Conservation (phyloP, 2,329 filamentous ascomycete species). For the Immersiporthe knoxdaviesiana region DNA sequence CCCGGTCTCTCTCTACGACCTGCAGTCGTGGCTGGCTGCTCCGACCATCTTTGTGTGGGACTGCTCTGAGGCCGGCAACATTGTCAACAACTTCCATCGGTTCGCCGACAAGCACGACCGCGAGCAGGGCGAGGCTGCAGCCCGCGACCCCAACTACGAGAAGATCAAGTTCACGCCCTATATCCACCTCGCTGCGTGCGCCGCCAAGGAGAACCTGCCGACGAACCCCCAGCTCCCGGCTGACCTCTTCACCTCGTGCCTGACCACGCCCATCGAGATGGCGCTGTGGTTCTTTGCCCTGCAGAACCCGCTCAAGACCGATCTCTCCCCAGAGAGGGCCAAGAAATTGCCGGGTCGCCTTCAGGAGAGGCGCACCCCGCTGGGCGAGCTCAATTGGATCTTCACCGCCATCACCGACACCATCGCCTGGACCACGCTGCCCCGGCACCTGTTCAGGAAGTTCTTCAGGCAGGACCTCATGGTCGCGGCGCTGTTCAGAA, state of each 20-base stretch:
- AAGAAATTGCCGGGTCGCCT: slow-evolving; percentile 88
- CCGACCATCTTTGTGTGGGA: slow-evolving; percentile 98
- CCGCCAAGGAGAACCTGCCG: slow-evolving; percentile 86
- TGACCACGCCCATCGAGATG: slow-evolving; percentile 98
- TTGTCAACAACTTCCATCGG: slow-evolving; percentile 90
- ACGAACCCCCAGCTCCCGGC: slow-evolving; percentile 93
- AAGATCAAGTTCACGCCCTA: slow-evolving; percentile 72
- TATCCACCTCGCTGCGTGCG: slow-evolving; percentile 91
- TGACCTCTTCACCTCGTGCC: slow-evolving; percentile 92
- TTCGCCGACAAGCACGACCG: slow-evolving; percentile 94
- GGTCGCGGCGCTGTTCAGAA: slow-evolving; percentile 97
- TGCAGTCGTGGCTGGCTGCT: slow-evolving; percentile 94
- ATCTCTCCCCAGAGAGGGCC: slow-evolving; percentile 77
- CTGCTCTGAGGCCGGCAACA: slow-evolving; percentile 94
- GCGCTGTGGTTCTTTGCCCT: slow-evolving; percentile 95
- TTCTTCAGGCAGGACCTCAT: slow-evolving; percentile 97
- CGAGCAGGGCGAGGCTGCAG: slow-evolving; percentile 77
- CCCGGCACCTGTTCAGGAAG: slow-evolving; percentile 89
- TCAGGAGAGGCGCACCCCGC: slow-evolving; percentile 88
- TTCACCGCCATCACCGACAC: slow-evolving; percentile 99
- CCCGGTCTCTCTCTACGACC: slow-evolving; percentile 89
- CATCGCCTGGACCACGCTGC: slow-evolving; percentile 95
- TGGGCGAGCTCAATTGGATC: slow-evolving; percentile 98
- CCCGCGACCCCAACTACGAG: slow-evolving; percentile 79
- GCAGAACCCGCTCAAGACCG: slow-evolving; percentile 76